Percentiles rank a stretch among this genome's conserved stretches.
Evolutionary conservation across 768 basidiomycete genomes (phyloP).

Genomic region (Terana coerulea): DNA sequence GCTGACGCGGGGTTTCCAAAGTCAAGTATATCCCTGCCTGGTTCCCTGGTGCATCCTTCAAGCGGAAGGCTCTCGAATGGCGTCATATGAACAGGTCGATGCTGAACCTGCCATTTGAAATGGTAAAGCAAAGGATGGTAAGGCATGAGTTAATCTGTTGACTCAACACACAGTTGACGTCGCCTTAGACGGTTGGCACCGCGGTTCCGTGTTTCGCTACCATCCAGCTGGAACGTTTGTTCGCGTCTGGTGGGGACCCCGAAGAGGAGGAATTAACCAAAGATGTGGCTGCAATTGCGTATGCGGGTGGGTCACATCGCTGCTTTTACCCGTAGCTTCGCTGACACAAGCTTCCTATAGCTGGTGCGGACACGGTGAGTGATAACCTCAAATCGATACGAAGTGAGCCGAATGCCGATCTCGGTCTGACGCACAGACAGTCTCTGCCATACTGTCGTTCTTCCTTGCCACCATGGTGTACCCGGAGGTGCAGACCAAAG

Average conservation of each 20-base stretch:
- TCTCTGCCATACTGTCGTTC: constrained; percentile 55
- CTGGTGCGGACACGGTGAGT: constrained; percentile 9
- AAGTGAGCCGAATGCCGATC: background rate
- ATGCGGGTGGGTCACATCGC: constrained; percentile 22
- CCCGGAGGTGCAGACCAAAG: constrained; percentile 53
- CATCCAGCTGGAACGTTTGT: constrained; percentile 51
- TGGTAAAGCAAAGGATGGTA: constrained; percentile 56
- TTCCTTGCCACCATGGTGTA: constrained; percentile 62
- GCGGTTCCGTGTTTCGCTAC: constrained; percentile 39
- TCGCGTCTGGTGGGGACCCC: constrained; percentile 42
- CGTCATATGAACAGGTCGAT: constrained; percentile 60
- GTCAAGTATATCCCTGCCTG: constrained; percentile 59
- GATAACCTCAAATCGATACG: background rate
- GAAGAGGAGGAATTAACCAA: constrained; percentile 10
- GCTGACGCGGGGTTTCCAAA: constrained; percentile 30
- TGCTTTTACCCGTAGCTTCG: background rate
- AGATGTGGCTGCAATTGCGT: constrained; percentile 10
- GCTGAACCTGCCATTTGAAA: constrained; percentile 61
- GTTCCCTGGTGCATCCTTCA: constrained; percentile 67
- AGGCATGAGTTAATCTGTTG: too few relatives aligned
- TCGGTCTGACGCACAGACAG: constrained; percentile 43
- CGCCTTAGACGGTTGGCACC: constrained; percentile 31
- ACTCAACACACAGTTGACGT: background rate
- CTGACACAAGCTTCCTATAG: background rate
- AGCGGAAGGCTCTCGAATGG: constrained; percentile 55